Conservation (phyloP, 352 stramenopile genomes). For the Globisporangium spinosum region DNA sequence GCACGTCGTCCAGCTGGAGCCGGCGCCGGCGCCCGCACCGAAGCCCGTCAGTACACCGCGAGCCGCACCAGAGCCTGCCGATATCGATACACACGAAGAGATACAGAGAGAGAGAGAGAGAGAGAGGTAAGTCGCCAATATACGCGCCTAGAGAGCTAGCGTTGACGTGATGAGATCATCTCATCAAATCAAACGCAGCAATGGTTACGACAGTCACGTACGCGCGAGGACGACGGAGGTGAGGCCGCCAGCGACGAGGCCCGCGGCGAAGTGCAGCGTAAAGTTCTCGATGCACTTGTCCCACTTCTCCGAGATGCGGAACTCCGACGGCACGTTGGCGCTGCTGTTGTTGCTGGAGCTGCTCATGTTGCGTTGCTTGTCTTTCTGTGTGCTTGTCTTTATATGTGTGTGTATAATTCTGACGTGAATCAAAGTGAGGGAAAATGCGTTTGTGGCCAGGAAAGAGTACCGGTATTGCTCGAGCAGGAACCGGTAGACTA, state of each 20-base stretch:
- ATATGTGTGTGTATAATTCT: slow-evolving; percentile 13
- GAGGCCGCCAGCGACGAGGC: slow-evolving; percentile 76
- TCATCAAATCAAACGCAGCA: background rate
- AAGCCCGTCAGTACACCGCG: slow-evolving; percentile 69
- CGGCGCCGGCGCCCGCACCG: slow-evolving; percentile 60
- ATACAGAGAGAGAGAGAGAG: background rate
- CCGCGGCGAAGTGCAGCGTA: slow-evolving; percentile 78
- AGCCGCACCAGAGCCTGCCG: slow-evolving; percentile 54
- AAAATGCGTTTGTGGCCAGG: slow-evolving; percentile 4
- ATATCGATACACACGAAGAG: background rate
- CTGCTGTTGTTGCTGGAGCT: slow-evolving; percentile 29
- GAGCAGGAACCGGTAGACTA: too few species aligned
- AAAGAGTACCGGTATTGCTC: background rate
- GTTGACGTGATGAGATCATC: background rate
- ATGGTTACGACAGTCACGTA: slow-evolving; percentile 31
- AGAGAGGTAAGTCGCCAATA: background rate
- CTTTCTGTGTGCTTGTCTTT: background rate
- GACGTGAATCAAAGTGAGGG: slow-evolving; percentile 14
- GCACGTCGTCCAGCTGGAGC: slow-evolving; percentile 84
- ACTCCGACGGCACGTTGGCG: slow-evolving; percentile 80
- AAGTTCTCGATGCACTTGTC: slow-evolving; percentile 90
- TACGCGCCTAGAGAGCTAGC: background rate
- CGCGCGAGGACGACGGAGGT: slow-evolving; percentile 79
- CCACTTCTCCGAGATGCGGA: slow-evolving; percentile 89
- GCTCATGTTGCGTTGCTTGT: slow-evolving; percentile 11